Percentiles rank a stretch among this genome's conserved stretches.
Evolutionary conservation across 495 filamentous ascomycete genomes (phyloP).

Genomic region (Aspergillus olivimuriae): DNA sequence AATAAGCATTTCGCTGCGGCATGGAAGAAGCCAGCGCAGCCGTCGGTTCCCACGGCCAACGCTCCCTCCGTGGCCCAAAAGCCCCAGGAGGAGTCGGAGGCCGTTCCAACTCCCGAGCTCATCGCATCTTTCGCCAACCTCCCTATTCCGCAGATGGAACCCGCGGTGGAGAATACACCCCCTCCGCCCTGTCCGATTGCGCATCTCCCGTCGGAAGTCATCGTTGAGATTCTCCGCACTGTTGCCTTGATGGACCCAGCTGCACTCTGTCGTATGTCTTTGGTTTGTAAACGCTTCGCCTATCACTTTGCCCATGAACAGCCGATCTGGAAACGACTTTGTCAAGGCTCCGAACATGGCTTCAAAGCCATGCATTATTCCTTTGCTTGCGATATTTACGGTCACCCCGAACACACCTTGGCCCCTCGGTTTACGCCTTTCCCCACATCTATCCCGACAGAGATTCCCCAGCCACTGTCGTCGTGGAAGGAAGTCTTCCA

Average conservation of each 20-base stretch:
- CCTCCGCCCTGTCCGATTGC: conserved; percentile 73
- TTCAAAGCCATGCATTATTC: conserved; percentile 81
- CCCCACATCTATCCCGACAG: conserved; percentile 21
- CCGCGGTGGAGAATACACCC: conserved; percentile 56
- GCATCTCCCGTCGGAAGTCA: conserved; percentile 71
- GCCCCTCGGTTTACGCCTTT: conserved; percentile 35
- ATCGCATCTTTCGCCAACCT: conserved; percentile 66
- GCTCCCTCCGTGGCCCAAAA: conserved; percentile 51
- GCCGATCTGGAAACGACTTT: conserved; percentile 79
- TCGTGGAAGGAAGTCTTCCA: conserved; percentile 65
- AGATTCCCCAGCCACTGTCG: conserved; percentile 32
- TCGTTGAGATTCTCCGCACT: conserved; percentile 65
- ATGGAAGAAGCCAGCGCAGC: conserved; percentile 45
- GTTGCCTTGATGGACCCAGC: conserved; percentile 72
- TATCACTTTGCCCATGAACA: conserved; percentile 82
- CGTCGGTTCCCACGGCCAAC: conserved; percentile 48
- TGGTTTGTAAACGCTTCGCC: conserved; percentile 82
- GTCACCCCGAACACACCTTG: conserved; percentile 47
- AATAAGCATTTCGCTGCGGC: conserved; percentile 77
- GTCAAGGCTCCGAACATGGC: conserved; percentile 62
- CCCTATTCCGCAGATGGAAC: conserved; percentile 53
- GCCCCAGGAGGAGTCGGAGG: conserved; percentile 20
- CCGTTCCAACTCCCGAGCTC: conserved; percentile 58
- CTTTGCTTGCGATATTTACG: conserved; percentile 58
- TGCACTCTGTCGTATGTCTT: conserved; percentile 67